These are phyloP conservation scores for Colletotrichum ledebouriae DNA, from an alignment of 2,329 filamentous ascomycete species.

Conservation along the genomic window DNA sequence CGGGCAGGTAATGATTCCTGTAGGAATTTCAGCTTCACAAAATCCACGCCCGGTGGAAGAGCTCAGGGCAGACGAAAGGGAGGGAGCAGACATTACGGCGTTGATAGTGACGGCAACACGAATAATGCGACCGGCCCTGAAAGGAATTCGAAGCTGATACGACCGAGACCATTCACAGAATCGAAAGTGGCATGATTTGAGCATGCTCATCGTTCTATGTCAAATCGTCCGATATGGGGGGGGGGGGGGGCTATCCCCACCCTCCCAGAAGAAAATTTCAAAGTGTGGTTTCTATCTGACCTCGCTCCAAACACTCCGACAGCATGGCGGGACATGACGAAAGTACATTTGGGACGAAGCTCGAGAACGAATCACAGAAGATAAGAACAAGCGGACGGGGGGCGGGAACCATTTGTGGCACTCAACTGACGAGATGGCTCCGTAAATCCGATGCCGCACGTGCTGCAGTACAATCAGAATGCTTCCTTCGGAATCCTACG, in stretches of 20 bases:
- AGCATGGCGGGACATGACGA: conserved; percentile 7
- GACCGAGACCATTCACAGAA: too few relatives aligned
- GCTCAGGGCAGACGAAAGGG: too few relatives aligned
- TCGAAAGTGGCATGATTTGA: too few relatives aligned
- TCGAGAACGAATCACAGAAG: not conserved
- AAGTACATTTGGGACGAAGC: conserved; percentile 3
- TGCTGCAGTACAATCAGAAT: too few relatives aligned
- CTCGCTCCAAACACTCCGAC: not conserved
- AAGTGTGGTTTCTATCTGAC: not conserved
- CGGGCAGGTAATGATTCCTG: conserved; percentile 9
- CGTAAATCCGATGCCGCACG: too few relatives aligned
- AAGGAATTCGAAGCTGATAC: too few relatives aligned
- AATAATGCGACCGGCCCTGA: not conserved
- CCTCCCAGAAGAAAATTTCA: not conserved
- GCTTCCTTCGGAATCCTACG: too few relatives aligned
- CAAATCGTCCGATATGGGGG: not conserved
- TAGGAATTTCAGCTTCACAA: too few relatives aligned
- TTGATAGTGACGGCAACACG: not conserved
- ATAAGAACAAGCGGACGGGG: not conserved
- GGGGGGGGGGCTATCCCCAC: not conserved
- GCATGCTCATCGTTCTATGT: not conserved
- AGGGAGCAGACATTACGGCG: too few relatives aligned
- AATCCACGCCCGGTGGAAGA: too few relatives aligned
- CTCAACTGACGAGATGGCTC: too few relatives aligned
- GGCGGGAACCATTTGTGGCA: too few relatives aligned